A percentile compares a stretch with the other conserved stretches of the same genome.
phyloP scores from a whole-genome alignment of 2,329 filamentous ascomycete species.

The Venturia carpophila region DNA sequence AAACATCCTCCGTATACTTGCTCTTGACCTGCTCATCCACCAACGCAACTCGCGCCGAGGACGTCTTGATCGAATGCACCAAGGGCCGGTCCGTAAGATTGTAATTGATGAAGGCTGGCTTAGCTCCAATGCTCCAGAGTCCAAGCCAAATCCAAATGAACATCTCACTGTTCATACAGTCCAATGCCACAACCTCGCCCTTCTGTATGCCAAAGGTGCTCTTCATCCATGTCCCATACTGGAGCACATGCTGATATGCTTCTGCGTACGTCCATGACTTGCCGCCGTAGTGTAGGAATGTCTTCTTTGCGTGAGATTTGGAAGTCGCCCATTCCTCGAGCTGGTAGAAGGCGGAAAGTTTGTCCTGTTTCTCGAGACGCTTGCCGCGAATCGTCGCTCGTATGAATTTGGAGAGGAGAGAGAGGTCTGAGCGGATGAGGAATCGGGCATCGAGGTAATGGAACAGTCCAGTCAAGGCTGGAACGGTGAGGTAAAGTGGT shows the following conservation, averaged over 20 bases:
- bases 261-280: slow-evolving; percentile 66
- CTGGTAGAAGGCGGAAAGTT: slow-evolving; percentile 64
- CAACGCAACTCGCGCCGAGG: slow-evolving; percentile 58
- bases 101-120: slow-evolving; percentile 83
- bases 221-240: slow-evolving; percentile 69
- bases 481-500: neutral
- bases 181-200: slow-evolving; percentile 69
- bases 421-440: slow-evolving; percentile 17
- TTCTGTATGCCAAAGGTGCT: slow-evolving; percentile 54
- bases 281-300: slow-evolving; percentile 62
- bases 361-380: slow-evolving; percentile 39
- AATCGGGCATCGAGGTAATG: slow-evolving; percentile 18
- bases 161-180: slow-evolving; percentile 73
- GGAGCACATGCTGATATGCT: slow-evolving; percentile 60
- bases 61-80: slow-evolving; percentile 63
- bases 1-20: slow-evolving; percentile 44
- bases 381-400: neutral
- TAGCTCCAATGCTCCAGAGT: slow-evolving; percentile 74
- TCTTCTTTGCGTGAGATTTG: slow-evolving; percentile 37
- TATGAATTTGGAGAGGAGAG: slow-evolving; percentile 14
- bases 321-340: slow-evolving; percentile 57
- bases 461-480: slow-evolving; percentile 12
- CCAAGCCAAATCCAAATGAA: slow-evolving; percentile 71
- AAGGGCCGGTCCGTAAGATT: slow-evolving; percentile 66
- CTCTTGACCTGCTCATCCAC: slow-evolving; percentile 55